phyloP scores from a whole-genome alignment of 306 rosid species.

The Senna tora region DNA sequence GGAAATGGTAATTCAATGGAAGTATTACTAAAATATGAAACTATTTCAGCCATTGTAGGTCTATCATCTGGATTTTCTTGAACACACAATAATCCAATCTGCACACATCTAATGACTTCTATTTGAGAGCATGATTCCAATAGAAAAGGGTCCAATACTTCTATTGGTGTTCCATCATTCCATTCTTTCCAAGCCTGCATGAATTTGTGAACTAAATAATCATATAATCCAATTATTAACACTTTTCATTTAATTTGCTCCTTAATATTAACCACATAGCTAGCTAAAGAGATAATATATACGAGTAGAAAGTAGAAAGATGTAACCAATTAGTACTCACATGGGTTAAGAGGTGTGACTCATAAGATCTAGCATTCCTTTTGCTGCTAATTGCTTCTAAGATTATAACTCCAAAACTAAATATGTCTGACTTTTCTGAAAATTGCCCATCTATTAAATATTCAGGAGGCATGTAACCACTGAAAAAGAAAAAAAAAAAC shows the following conservation, averaged over 20 bases:
- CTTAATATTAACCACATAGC: no score
- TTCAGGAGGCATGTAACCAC: background rate
- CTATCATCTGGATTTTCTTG: background rate
- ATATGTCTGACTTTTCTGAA: background rate
- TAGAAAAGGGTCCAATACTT: background rate
- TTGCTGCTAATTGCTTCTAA: background rate
- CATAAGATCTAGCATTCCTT: background rate
- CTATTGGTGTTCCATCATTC: background rate
- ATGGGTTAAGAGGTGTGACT: background rate
- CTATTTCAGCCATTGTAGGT: background rate
- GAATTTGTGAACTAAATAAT: background rate
- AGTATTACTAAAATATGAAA: background rate
- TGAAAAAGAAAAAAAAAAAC: background rate
- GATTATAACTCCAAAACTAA: constrained; percentile 2
- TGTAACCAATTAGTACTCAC: background rate
- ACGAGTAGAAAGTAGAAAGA: background rate
- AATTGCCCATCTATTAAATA: background rate
- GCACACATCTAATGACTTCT: background rate
- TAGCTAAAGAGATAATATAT: background rate
- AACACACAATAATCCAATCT: background rate
- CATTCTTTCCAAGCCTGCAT: constrained; percentile 6
- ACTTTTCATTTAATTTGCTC: no score
- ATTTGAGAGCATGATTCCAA: background rate
- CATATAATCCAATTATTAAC: no score
- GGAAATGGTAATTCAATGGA: background rate